A percentile compares a stretch with the other conserved stretches of the same genome.
Conservation (phyloP, 768 basidiomycete genomes). For the Leccinum sublutescens region DNA sequence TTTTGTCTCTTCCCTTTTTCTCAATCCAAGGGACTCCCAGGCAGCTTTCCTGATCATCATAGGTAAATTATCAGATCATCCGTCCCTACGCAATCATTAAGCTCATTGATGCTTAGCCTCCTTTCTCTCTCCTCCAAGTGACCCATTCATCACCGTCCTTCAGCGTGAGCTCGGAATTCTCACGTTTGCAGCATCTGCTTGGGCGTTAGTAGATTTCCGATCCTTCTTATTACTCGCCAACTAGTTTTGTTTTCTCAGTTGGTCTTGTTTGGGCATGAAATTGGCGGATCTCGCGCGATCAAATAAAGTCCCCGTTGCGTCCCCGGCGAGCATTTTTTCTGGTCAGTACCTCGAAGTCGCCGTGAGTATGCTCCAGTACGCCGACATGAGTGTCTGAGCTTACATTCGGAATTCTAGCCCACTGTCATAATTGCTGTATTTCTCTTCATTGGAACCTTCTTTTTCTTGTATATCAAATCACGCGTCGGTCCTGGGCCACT, state of each 20-base stretch:
- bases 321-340: slow-evolving; percentile 39
- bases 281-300: slow-evolving; percentile 57
- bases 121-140: slow-evolving; percentile 64
- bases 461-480: slow-evolving; percentile 60
- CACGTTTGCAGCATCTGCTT: slow-evolving; percentile 45
- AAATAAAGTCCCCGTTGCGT: slow-evolving; percentile 39
- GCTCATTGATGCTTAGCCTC: slow-evolving; percentile 40
- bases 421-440: slow-evolving; percentile 60
- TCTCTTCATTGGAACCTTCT: slow-evolving; percentile 56
- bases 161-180: slow-evolving; percentile 63
- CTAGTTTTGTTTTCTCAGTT: slow-evolving; percentile 39
- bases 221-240: background rate
- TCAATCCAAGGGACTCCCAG: slow-evolving; percentile 33
- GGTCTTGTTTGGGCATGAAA: slow-evolving; percentile 64
- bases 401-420: slow-evolving; percentile 38
- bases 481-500: slow-evolving; percentile 64
- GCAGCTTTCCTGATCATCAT: slow-evolving; percentile 65
- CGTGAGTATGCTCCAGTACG: slow-evolving; percentile 24
- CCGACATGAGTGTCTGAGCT: background rate
- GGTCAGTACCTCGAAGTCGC: slow-evolving; percentile 58
- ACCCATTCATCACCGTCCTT: slow-evolving; percentile 65
- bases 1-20: background rate
- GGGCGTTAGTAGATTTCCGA: slow-evolving; percentile 52
- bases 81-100: background rate
- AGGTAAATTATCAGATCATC: slow-evolving; percentile 35